Evolutionary conservation across 2,329 filamentous ascomycete species (phyloP), one percentile per base, ranked within the genome.

Genomic region (Purpureocillium lavendulum): DNA sequence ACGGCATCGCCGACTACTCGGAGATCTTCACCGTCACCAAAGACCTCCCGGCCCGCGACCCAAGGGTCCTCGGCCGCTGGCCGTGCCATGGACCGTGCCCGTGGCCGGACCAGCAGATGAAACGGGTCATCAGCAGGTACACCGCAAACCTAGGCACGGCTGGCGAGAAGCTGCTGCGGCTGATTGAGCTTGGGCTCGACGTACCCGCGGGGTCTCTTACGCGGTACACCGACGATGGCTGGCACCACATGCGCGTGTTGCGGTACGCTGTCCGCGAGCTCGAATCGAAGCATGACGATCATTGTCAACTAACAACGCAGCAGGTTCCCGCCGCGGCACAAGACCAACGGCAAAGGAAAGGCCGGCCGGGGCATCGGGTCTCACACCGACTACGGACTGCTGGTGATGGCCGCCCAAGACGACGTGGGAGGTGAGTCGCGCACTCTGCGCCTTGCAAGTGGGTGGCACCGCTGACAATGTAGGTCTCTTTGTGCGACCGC

Each of bases 21-120:
- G 69, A 73, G 49, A 70, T 73, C 26, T 73, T 71, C 43, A 73
- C 70, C 2, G 64, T 72, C 14, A 71, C 65, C 11, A 72, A 71
- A 42, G 68, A 72, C 36, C 51, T 73, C 7, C 49, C 51, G 4
- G 43, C 51, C 2, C 43, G 54, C 4, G 66, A 72, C 35, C 45
- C 50, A 1, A 56, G 67, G 2, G 67, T 70, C 4, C 48, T 49
- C 15, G 52, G 50, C 4, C 56, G 58, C 21, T 71, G 70, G 67
- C 70, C 69, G 0, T 71, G 66, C 45, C 69, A 73, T 43, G 70
- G 69, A 0, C 63, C 64, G 3, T 67, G 62, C 42, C 69, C 69
- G 1, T 73, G 69, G 69, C 66, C 67, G 0, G 62, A 67, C 32
- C 42, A 44, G 8, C 49, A 58, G 10, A 66, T 70, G 59, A 58